phyloP scores from a whole-genome alignment of 139 green algal genomes.

The Ettlia oleoabundans region DNA sequence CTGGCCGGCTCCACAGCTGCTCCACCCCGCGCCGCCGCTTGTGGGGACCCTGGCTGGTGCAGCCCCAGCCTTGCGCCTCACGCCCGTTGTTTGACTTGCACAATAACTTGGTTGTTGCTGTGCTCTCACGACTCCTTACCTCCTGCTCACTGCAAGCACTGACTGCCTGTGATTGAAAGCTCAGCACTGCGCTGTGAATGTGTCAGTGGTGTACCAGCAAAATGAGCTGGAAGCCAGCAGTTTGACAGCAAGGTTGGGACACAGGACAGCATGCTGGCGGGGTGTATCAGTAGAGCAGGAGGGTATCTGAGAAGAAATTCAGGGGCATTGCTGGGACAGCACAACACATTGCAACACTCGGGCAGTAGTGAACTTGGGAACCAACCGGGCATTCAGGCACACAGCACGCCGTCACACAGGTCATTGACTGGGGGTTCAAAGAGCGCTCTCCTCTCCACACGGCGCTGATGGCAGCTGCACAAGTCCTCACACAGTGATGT shows the following conservation, averaged over 20 bases:
- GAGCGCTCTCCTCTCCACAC: neutral
- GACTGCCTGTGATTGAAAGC: too few relatives aligned
- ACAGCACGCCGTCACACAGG: neutral
- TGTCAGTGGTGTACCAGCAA: neutral
- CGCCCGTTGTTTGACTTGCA: too few relatives aligned
- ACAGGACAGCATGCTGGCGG: too few relatives aligned
- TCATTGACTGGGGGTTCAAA: too few relatives aligned
- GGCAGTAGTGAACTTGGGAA: neutral
- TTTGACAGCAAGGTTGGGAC: too few relatives aligned
- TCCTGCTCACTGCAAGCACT: too few relatives aligned
- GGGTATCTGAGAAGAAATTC: too few relatives aligned
- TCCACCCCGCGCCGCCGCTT: neutral
- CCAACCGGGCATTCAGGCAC: neutral
- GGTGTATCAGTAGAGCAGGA: too few relatives aligned
- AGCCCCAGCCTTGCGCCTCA: neutral
- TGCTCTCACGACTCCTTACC: too few relatives aligned
- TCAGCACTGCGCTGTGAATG: neutral
- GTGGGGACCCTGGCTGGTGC: neutral
- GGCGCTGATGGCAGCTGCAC: neutral
- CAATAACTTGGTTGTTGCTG: too few relatives aligned
- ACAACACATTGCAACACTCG: neutral
- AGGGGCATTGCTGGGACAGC: slow-evolving; percentile 1
- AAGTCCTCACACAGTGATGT: slow-evolving; percentile 32
- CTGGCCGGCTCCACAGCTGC: too few relatives aligned
- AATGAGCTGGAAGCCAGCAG: neutral